These are phyloP conservation scores for Heliophila coronopifolia DNA, from an alignment of 441 rosid species.

Conservation along the genomic window DNA sequence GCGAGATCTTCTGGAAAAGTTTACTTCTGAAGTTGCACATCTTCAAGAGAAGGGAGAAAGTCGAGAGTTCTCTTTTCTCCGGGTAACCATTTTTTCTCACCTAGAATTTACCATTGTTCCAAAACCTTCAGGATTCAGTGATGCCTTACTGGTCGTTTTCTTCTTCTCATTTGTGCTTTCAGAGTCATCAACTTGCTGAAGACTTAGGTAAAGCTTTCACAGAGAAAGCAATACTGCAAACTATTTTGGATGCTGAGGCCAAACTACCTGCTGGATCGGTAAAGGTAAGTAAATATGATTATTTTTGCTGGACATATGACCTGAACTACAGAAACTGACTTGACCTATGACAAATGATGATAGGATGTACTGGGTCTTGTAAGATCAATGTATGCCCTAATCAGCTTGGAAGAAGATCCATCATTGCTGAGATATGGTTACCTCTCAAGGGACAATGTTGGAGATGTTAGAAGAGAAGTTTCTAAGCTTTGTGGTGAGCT, in stretches of 20 bases:
- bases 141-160: background rate
- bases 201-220: constrained; percentile 89
- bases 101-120: background rate
- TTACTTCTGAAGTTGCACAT: constrained; percentile 55
- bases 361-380: constrained; percentile 54
- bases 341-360: too few relatives aligned
- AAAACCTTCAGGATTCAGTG: background rate
- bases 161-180: constrained; percentile 8
- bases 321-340: too few relatives aligned
- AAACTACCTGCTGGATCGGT: constrained; percentile 41
- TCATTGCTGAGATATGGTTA: constrained; percentile 70
- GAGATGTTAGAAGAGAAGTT: constrained; percentile 61
- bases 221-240: constrained; percentile 60
- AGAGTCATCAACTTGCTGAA: constrained; percentile 79
- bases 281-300: constrained; percentile 42
- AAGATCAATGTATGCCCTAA: constrained; percentile 66
- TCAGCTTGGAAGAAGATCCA: constrained; percentile 67
- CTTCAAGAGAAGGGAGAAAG: constrained; percentile 59
- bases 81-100: constrained; percentile 34
- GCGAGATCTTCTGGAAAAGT: constrained; percentile 66
- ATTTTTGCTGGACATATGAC: too few relatives aligned
- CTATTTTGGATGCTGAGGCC: constrained; percentile 52
- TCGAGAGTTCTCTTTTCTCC: constrained; percentile 52
- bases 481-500: constrained; percentile 59
- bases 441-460: constrained; percentile 50